phyloP scores from a whole-genome alignment of 352 stramenopile species.

The Globisporangium rhizosaccharum region DNA sequence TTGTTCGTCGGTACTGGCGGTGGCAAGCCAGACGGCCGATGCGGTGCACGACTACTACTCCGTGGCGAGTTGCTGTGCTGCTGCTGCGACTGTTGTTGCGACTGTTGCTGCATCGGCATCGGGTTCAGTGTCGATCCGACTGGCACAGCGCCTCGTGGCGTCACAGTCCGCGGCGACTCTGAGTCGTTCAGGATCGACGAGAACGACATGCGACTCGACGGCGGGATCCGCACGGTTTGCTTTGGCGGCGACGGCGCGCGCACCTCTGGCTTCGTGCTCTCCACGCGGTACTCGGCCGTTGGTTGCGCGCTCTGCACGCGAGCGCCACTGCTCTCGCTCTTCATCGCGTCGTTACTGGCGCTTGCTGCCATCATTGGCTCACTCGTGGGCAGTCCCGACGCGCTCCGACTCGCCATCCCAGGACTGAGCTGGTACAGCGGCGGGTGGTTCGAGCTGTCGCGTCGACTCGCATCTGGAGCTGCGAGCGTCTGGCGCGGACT shows the following conservation, averaged over 20 bases:
- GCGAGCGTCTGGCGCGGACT: slow-evolving; percentile 12
- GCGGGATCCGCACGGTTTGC: slow-evolving; percentile 21
- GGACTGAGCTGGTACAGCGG: slow-evolving; percentile 15
- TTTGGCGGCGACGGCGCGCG: slow-evolving; percentile 11
- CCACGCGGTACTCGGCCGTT: not conserved
- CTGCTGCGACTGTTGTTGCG: too few relatives aligned
- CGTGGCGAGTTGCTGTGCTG: slow-evolving; percentile 19
- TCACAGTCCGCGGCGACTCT: slow-evolving; percentile 33
- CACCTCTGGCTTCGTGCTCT: not conserved
- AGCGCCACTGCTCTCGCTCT: slow-evolving; percentile 2
- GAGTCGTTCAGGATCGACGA: slow-evolving; percentile 86
- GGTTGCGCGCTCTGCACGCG: not conserved
- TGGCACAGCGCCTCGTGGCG: slow-evolving; percentile 8
- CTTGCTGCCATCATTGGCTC: too few relatives aligned
- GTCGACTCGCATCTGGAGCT: slow-evolving; percentile 2
- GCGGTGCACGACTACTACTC: slow-evolving; percentile 4
- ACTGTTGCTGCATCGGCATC: not conserved
- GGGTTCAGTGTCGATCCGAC: slow-evolving; percentile 3
- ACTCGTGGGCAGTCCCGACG: not conserved
- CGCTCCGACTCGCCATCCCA: not conserved
- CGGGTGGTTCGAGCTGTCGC: slow-evolving; percentile 1
- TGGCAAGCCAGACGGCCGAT: slow-evolving; percentile 20
- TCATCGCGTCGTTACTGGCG: not conserved
- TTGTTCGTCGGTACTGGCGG: slow-evolving; percentile 19
- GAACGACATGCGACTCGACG: slow-evolving; percentile 84